These are phyloP conservation scores for Xylaria sp. DNA, from an alignment of 2,329 filamentous ascomycete genomes.

Conservation along the genomic window DNA sequence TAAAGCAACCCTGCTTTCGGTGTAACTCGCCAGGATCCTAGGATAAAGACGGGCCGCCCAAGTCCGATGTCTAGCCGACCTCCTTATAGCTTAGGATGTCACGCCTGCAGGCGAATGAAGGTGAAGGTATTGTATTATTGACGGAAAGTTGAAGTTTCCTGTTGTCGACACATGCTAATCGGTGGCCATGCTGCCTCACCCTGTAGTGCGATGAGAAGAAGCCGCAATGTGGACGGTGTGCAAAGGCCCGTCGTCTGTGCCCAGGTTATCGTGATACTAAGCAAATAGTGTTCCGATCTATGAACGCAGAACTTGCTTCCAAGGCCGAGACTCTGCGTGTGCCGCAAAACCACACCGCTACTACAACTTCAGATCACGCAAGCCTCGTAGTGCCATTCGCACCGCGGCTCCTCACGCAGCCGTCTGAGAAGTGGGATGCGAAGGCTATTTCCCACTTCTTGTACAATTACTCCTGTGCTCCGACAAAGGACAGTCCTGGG, in stretches of 20 bases:
- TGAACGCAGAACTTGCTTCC: slow-evolving; percentile 15
- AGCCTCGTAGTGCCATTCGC: neutral
- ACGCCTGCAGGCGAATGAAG: slow-evolving; percentile 35
- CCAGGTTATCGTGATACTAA: slow-evolving; percentile 29
- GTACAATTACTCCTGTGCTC: slow-evolving; percentile 24
- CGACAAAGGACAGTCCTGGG: slow-evolving; percentile 21
- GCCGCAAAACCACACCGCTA: neutral
- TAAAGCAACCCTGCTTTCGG: neutral
- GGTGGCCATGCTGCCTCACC: neutral
- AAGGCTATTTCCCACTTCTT: slow-evolving; percentile 30
- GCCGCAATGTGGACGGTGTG: slow-evolving; percentile 29
- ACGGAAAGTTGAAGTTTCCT: neutral
- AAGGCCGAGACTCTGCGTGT: neutral
- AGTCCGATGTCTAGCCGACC: slow-evolving; percentile 20
- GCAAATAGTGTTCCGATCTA: slow-evolving; percentile 26
- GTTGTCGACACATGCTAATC: slow-evolving; percentile 4
- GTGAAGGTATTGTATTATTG: slow-evolving; percentile 31
- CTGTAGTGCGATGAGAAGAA: slow-evolving; percentile 31
- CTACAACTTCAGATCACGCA: neutral
- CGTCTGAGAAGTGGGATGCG: slow-evolving; percentile 28
- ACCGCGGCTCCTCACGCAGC: slow-evolving; percentile 23
- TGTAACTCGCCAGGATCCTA: neutral
- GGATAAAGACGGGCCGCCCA: neutral
- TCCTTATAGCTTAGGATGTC: slow-evolving; percentile 32
- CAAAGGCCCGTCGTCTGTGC: slow-evolving; percentile 26